Evolutionary conservation across 1,139 yeast genomes (phyloP).

Genomic region (Zygosaccharomyces pseudobailii): DNA sequence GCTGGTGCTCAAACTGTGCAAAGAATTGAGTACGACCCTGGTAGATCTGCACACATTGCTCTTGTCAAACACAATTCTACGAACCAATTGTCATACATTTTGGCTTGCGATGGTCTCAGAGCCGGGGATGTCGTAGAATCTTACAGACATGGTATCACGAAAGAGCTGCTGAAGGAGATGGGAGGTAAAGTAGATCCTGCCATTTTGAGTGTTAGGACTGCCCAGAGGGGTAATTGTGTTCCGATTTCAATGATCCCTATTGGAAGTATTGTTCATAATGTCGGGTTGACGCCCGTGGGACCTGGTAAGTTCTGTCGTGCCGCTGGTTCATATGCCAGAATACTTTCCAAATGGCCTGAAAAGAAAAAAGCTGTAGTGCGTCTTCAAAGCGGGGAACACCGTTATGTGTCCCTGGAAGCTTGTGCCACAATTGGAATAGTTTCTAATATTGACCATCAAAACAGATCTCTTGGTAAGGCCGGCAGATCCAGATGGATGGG

Average conservation of each 20-base stretch:
- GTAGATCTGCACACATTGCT: conserved; percentile 92
- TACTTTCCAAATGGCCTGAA: conserved; percentile 73
- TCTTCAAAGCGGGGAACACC: conserved; percentile 88
- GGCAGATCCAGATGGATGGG: conserved; percentile 94
- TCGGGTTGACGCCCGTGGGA: conserved; percentile 74
- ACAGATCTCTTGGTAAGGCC: conserved; percentile 90
- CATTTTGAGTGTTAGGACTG: conserved; percentile 76
- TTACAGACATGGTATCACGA: conserved; percentile 84
- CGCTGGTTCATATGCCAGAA: conserved; percentile 92
- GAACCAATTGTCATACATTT: conserved; percentile 65
- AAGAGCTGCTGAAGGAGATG: conserved; percentile 58
- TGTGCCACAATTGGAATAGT: conserved; percentile 94
- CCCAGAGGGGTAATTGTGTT: conserved; percentile 91
- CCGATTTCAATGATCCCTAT: conserved; percentile 90
- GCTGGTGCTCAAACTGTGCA: conserved; percentile 75
- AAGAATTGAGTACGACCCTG: conserved; percentile 94
- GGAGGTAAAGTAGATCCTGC: conserved; percentile 86
- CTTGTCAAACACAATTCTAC: conserved; percentile 62
- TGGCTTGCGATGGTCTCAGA: conserved; percentile 90
- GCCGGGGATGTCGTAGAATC: conserved; percentile 89
- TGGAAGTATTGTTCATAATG: conserved; percentile 85
- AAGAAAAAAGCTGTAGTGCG: conserved; percentile 70
- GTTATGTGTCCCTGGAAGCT: conserved; percentile 79
- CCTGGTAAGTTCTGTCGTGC: conserved; percentile 88
- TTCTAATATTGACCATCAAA: conserved; percentile 92